Evolutionary conservation across 257 asterid genomes (phyloP).

Genomic region (Ophiorrhiza pumila): DNA sequence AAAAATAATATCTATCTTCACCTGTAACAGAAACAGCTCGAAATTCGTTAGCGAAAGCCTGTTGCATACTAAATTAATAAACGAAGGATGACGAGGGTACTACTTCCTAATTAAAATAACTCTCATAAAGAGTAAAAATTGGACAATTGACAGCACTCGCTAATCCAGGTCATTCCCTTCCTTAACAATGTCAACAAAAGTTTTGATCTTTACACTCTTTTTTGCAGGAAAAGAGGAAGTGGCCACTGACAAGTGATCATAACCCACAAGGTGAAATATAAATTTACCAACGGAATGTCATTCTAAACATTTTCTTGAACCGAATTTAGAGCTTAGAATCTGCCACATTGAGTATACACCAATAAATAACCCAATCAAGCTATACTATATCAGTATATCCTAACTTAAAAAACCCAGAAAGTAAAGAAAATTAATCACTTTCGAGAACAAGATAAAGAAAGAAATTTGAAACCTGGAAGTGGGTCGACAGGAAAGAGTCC

Average conservation of each 20-base stretch:
- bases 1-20: constrained; percentile 72
- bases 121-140: neutral
- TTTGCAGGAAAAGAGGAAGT: neutral
- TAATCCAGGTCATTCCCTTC: too few relatives aligned
- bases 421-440: neutral
- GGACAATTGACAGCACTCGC: neutral
- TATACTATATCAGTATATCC: too few relatives aligned
- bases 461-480: constrained; percentile 52
- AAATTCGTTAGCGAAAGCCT: constrained; percentile 21
- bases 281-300: neutral
- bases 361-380: neutral
- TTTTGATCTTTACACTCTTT: neutral
- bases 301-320: neutral
- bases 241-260: neutral
- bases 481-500: constrained; percentile 84
- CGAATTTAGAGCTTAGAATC: neutral
- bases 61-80: neutral
- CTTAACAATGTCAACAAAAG: too few relatives aligned
- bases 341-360: neutral
- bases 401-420: neutral
- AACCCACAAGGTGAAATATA: neutral
- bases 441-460: neutral
- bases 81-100: neutral
- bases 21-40: constrained; percentile 39
- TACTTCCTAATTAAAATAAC: neutral